A percentile compares a stretch with the other conserved stretches of the same genome.
Conservation (phyloP, 495 filamentous ascomycete species). For the Talaromyces stipitatus region DNA sequence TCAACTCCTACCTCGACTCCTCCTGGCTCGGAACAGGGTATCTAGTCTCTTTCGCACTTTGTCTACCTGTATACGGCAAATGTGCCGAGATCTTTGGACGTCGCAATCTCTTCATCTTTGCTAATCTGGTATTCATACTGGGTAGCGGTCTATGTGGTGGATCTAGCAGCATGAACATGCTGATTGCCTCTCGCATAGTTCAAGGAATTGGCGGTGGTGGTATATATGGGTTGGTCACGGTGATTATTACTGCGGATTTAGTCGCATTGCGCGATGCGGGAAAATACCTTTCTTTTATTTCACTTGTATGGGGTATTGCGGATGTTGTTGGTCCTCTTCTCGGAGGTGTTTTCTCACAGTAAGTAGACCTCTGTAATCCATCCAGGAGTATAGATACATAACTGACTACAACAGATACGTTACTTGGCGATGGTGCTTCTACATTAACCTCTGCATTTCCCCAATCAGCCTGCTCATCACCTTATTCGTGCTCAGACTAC, state of each 20-base stretch:
- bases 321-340: constrained; percentile 1
- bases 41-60: neutral
- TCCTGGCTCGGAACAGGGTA: constrained; percentile 1
- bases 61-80: constrained; percentile 24
- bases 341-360: neutral
- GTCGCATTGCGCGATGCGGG: neutral
- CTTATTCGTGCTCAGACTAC: neutral
- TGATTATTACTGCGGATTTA: neutral
- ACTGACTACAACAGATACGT: neutral
- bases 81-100: constrained; percentile 42
- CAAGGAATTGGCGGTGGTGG: constrained; percentile 18
- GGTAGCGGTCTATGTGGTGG: constrained; percentile 32
- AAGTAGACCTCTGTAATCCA: neutral
- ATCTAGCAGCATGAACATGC: constrained; percentile 24
- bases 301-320: neutral
- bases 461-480: neutral
- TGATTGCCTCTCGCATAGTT: constrained; percentile 12
- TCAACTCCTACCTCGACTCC: constrained; percentile 13
- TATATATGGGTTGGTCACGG: constrained; percentile 3
- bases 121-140: constrained; percentile 30
- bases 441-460: neutral
- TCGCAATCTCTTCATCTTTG: constrained; percentile 26
- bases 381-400: neutral
- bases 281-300: neutral
- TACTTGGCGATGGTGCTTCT: neutral